Conservation (phyloP, 208 protist species). For the Wallacemonas rigidus region DNA sequence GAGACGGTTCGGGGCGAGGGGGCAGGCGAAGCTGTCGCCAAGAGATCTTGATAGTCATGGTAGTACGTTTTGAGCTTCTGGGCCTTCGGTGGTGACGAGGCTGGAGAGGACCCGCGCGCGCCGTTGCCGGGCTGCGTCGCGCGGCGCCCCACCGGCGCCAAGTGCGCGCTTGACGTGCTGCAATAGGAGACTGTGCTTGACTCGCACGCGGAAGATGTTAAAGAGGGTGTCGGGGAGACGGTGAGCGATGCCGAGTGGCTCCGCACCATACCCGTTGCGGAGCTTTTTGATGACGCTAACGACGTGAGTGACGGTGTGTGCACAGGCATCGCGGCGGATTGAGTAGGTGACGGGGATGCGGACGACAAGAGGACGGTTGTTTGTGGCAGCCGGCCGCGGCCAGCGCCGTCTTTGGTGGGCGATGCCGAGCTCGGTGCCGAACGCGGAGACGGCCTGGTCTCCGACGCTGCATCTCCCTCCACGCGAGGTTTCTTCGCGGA, state of each 20-base stretch:
- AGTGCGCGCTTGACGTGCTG: constrained; percentile 2
- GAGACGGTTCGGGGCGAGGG: background rate
- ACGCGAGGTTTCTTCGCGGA: background rate
- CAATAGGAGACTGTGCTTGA: constrained; percentile 7
- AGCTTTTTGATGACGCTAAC: background rate
- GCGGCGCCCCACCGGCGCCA: background rate
- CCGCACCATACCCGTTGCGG: background rate
- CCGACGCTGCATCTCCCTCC: too few species aligned
- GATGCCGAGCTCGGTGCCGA: too few species aligned
- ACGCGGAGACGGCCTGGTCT: too few species aligned
- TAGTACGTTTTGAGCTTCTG: background rate
- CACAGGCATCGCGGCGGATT: background rate
- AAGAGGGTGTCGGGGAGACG: background rate
- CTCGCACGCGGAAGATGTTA: background rate
- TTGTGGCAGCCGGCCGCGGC: background rate
- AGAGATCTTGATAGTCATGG: constrained; percentile 7
- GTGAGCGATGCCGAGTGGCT: background rate
- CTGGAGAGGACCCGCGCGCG: background rate
- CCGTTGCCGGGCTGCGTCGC: background rate
- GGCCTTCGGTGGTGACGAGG: background rate
- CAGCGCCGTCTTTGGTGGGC: too few species aligned
- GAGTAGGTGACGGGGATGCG: background rate
- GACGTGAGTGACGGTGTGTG: background rate
- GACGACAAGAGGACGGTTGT: background rate
- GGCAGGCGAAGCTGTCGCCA: background rate